Evolutionary conservation across 257 asterid genomes (phyloP).

Genomic region (Solanum sejunctum): DNA sequence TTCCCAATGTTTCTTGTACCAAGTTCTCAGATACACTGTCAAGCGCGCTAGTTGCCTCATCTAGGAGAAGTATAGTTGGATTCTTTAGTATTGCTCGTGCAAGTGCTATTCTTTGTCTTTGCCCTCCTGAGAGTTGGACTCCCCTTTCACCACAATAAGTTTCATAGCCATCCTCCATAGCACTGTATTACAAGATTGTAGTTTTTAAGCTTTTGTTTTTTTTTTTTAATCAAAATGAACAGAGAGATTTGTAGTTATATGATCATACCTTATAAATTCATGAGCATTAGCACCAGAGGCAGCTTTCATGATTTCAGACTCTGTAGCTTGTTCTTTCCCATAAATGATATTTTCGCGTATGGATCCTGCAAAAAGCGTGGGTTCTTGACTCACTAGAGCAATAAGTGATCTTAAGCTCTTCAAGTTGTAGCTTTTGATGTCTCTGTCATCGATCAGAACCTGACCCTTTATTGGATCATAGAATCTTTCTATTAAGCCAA

Average conservation of each 20-base stretch:
- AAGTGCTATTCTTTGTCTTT: slow-evolving; percentile 57
- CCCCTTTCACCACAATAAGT: slow-evolving; percentile 78
- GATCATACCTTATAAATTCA: slow-evolving; percentile 50
- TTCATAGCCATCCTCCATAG: slow-evolving; percentile 45
- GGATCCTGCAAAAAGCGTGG: slow-evolving; percentile 52
- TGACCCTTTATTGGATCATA: slow-evolving; percentile 61
- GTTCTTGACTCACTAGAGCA: slow-evolving; percentile 69
- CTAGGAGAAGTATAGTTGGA: slow-evolving; percentile 60
- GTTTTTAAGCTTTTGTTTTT: background rate
- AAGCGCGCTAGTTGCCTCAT: slow-evolving; percentile 68
- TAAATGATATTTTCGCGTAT: slow-evolving; percentile 46
- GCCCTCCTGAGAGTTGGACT: slow-evolving; percentile 68
- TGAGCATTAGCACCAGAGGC: slow-evolving; percentile 63
- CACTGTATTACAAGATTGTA: slow-evolving; percentile 15
- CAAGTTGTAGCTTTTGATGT: slow-evolving; percentile 42
- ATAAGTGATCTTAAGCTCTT: slow-evolving; percentile 49
- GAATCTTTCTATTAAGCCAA: slow-evolving; percentile 58
- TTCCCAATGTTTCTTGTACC: slow-evolving; percentile 59
- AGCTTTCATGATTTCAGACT: slow-evolving; percentile 50
- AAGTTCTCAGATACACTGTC: slow-evolving; percentile 49
- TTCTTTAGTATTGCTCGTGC: slow-evolving; percentile 67
- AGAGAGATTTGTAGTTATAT: background rate
- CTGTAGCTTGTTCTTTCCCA: slow-evolving; percentile 41
- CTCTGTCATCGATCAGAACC: slow-evolving; percentile 38
- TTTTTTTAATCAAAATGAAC: background rate